Conservation (phyloP, 2,329 filamentous ascomycete species). For the Aspergillus brasiliensis region DNA sequence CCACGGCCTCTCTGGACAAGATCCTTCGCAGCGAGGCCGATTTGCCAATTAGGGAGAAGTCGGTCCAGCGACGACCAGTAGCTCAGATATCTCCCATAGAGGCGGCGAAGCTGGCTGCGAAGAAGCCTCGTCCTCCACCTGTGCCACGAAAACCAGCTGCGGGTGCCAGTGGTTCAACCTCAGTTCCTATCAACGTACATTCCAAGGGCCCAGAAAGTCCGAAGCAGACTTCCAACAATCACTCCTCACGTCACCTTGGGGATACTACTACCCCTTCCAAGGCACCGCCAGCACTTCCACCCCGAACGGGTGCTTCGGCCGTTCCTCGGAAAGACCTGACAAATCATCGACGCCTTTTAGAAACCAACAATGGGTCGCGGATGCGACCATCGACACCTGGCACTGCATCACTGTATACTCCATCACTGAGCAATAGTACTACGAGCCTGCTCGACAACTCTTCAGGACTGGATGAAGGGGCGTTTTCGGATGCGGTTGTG, state of each 20-base stretch:
- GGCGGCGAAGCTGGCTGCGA: slow-evolving; percentile 10
- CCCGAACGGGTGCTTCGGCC: slow-evolving; percentile 19
- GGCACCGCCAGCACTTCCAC: slow-evolving; percentile 29
- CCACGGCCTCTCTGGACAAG: slow-evolving; percentile 4
- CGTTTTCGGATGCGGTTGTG: slow-evolving; percentile 50
- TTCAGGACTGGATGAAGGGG: slow-evolving; percentile 36
- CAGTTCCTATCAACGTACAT: not conserved
- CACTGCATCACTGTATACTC: slow-evolving; percentile 28
- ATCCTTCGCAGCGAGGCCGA: slow-evolving; percentile 8
- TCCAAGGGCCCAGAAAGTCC: not conserved
- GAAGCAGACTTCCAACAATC: slow-evolving; percentile 14
- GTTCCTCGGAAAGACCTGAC: slow-evolving; percentile 1
- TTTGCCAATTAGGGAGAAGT: not conserved
- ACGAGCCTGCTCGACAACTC: slow-evolving; percentile 26
- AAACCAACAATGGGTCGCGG: slow-evolving; percentile 12
- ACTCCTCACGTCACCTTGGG: slow-evolving; percentile 18
- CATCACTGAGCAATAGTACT: slow-evolving; percentile 27
- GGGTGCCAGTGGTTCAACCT: not conserved
- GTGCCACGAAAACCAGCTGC: slow-evolving; percentile 16
- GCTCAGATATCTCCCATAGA: slow-evolving; percentile 2
- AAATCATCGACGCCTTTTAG: slow-evolving; percentile 13
- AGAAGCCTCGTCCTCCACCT: slow-evolving; percentile 22
- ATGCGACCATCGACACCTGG: slow-evolving; percentile 29
- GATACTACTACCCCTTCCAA: slow-evolving; percentile 18
- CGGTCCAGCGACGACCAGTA: slow-evolving; percentile 15